Evolutionary conservation across 2,329 filamentous ascomycete genomes (phyloP).

Genomic region (Colletotrichum somersetense): DNA sequence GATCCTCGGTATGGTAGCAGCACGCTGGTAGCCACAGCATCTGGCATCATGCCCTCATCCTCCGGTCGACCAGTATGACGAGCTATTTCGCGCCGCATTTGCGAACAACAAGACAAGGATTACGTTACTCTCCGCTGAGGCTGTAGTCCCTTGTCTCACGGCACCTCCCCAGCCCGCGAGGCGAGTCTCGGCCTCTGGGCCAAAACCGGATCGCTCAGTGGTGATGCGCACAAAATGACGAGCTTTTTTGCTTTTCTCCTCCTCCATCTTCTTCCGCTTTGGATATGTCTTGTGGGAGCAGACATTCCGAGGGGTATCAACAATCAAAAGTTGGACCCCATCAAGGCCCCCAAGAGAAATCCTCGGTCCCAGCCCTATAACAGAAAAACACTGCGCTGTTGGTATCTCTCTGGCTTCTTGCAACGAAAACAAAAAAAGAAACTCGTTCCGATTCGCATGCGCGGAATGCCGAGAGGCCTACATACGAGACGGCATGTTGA

Average conservation of each 20-base stretch:
- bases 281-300: not conserved
- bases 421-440: not conserved
- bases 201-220: constrained; percentile 4
- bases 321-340: not conserved
- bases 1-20: constrained; percentile 16
- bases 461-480: not conserved
- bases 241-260: not conserved
- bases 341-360: constrained; percentile 7
- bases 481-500: constrained; percentile 36
- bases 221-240: not conserved
- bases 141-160: not conserved
- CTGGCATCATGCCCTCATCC: not conserved
- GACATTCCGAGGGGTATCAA: not conserved
- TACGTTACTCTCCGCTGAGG: not conserved
- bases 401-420: constrained; percentile 9
- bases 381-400: constrained; percentile 15
- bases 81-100: not conserved
- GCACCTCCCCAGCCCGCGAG: constrained; percentile 6
- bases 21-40: not conserved
- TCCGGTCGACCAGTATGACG: not conserved
- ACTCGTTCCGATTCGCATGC: not conserved
- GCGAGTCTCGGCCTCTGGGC: constrained; percentile 6
- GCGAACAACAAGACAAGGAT: not conserved
- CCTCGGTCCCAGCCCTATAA: not conserved
- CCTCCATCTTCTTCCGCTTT: not conserved